Percentiles rank a stretch among this genome's conserved stretches.
Evolutionary conservation across 2,329 filamentous ascomycete genomes (phyloP).

Genomic region (Xylaria sp.): DNA sequence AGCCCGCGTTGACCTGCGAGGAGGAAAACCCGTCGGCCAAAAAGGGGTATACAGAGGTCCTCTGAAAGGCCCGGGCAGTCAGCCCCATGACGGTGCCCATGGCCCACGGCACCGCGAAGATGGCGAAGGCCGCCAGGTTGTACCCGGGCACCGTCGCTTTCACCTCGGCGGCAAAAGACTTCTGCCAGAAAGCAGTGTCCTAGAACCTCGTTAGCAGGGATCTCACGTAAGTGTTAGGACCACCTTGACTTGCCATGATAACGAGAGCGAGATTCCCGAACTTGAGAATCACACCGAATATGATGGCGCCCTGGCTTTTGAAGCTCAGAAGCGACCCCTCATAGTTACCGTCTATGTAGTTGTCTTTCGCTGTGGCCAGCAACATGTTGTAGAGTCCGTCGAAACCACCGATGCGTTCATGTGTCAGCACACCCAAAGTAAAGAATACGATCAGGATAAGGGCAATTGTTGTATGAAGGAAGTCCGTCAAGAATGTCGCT

Average conservation of each 20-base stretch:
- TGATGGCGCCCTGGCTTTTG: conserved; percentile 47
- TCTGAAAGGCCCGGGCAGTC: conserved; percentile 47
- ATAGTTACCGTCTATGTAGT: conserved; percentile 50
- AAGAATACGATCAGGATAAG: conserved; percentile 53
- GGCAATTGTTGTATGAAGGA: conserved; percentile 50
- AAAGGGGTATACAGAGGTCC: conserved; percentile 48
- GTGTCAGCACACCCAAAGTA: conserved; percentile 46
- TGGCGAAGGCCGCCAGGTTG: conserved; percentile 47
- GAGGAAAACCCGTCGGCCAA: conserved; percentile 46
- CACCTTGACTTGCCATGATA: conserved; percentile 47
- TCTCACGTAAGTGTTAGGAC: conserved; percentile 12
- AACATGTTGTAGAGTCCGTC: conserved; percentile 51
- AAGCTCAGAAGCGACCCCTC: conserved; percentile 51
- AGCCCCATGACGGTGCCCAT: conserved; percentile 51
- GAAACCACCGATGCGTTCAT: conserved; percentile 45
- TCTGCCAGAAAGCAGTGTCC: conserved; percentile 56
- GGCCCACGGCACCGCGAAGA: conserved; percentile 52
- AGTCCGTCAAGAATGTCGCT: conserved; percentile 53
- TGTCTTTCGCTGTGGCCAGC: conserved; percentile 43
- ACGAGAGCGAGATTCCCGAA: conserved; percentile 54
- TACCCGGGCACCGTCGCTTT: conserved; percentile 51
- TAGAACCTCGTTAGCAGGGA: conserved; percentile 25
- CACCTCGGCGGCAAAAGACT: conserved; percentile 52
- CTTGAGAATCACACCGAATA: conserved; percentile 50
- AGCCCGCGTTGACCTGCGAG: conserved; percentile 45